Conservation (phyloP, 2,329 filamentous ascomycete genomes). For the Phialophora verrucosa region DNA sequence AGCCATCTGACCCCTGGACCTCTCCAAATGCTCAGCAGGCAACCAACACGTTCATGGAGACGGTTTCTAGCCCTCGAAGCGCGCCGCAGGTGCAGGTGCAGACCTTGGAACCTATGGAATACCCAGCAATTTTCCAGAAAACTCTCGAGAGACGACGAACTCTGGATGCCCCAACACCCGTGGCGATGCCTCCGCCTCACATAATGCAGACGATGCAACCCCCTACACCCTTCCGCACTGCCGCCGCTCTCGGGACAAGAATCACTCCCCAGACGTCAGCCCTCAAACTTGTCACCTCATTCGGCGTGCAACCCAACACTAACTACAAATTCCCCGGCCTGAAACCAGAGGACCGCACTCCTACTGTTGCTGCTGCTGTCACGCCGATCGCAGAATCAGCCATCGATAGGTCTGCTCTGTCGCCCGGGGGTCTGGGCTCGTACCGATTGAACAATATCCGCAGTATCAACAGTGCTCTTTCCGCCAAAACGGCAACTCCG, state of each 20-base stretch:
- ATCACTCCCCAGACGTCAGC: conserved; percentile 78
- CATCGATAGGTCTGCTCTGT: conserved; percentile 63
- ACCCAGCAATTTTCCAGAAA: conserved; percentile 35
- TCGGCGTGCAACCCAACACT: conserved; percentile 59
- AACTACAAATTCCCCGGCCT: conserved; percentile 69
- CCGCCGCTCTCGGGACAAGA: conserved; percentile 51
- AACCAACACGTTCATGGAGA: conserved; percentile 19
- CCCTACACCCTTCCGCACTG: conserved; percentile 38
- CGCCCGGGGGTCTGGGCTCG: conserved; percentile 70
- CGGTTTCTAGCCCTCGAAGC: conserved; percentile 14
- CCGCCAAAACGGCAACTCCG: conserved; percentile 67
- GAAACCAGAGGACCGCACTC: conserved; percentile 66
- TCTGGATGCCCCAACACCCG: conserved; percentile 62
- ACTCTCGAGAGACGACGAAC: conserved; percentile 36
- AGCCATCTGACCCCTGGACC: conserved; percentile 84
- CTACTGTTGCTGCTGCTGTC: conserved; percentile 74
- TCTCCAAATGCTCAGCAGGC: conserved; percentile 76
- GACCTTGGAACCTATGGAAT: conserved; percentile 45
- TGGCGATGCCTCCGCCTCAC: conserved; percentile 45
- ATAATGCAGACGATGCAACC: conserved; percentile 28
- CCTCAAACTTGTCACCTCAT: conserved; percentile 89
- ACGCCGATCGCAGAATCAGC: conserved; percentile 87
- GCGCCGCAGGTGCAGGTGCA: conserved; percentile 54
- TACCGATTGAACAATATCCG: conserved; percentile 64
- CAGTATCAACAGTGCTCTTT: conserved; percentile 71